Base-by-base conservation (phyloP, 371 early-diverging fungal species). In the Mucor plumbeus region DNA sequence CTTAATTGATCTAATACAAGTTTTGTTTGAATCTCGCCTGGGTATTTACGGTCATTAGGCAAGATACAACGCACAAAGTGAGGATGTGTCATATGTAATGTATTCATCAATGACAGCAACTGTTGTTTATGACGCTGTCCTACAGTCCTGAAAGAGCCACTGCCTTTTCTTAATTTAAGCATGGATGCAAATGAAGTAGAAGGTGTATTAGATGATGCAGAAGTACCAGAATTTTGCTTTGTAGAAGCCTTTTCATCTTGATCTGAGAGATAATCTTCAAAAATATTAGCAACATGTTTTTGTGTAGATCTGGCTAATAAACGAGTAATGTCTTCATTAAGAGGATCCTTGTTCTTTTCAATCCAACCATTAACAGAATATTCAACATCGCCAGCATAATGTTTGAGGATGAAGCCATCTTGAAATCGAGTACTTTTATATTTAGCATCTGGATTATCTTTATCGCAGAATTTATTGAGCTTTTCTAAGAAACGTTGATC, bases 21-120 rank as follows among this genome's bases (percentile, higher is more conserved):
- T 10, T 87, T 86, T 33, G 91, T 86, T 65, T 97, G 81, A 48
- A 99, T 87, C 68, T 88, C 89, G 10, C 93, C 93, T 0, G 96
- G 83, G 40, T 88, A 88, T 80, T 99, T 99, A 41, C 96, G 94
- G 35, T 92, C 84, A 78, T 99, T 99, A 8, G 99, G 99, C 47
- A 99, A 78, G 63, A 99, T 99, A 86, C 99, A 99, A 43, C 99
- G 94, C 11, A 99, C 99, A 87, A 99, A 99, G 81, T 99, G 99
- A 7, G 99, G 99, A 59, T 95, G 87, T 0, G 99, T 99, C 35
- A 88, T 85, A 70, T 93, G 87, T 4, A 99, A 85, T 65, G 94
- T 94, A 11, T 87, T 83, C 98, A 99, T 97, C 36, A 99, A 84
- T 14, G 87, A 78, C 17, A 80, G 78, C 40, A 99, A 85, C 71